These are phyloP conservation scores for Tephrocybe sp. DNA, from an alignment of 768 basidiomycete species.

Conservation along the genomic window DNA sequence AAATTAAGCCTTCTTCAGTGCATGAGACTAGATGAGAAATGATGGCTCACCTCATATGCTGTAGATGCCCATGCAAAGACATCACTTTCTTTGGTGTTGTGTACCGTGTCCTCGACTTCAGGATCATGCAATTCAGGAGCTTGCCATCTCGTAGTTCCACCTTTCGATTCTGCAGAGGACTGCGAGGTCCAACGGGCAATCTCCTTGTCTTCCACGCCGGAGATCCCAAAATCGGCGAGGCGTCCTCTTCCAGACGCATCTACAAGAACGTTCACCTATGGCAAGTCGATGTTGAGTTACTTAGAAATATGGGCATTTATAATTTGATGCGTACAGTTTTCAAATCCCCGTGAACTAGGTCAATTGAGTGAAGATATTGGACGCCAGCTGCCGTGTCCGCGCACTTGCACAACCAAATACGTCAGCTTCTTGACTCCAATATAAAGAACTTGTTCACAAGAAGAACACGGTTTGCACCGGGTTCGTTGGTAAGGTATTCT, in stretches of 20 bases:
- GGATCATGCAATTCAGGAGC: conserved; percentile 25
- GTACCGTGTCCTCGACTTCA: background rate
- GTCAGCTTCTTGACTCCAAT: background rate
- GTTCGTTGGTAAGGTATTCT: conserved; percentile 4
- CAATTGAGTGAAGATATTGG: conserved; percentile 21
- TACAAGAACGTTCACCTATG: conserved; percentile 25
- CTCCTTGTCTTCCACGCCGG: conserved; percentile 19
- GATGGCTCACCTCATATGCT: conserved; percentile 25
- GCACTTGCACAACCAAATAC: background rate
- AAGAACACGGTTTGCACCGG: conserved; percentile 20
- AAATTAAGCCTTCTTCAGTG: background rate
- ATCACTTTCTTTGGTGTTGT: conserved; percentile 23
- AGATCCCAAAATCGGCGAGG: conserved; percentile 28
- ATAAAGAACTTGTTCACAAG: conserved; percentile 28
- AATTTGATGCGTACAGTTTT: conserved; percentile 22
- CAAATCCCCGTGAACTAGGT: conserved; percentile 28
- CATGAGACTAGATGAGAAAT: background rate
- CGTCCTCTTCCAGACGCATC: conserved; percentile 21
- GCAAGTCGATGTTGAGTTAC: conserved; percentile 19
- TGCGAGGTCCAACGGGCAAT: conserved; percentile 16
- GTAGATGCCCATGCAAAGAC: conserved; percentile 28
- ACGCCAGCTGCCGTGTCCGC: conserved; percentile 24
- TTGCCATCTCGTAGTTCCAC: conserved; percentile 25
- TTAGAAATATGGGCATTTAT: background rate
- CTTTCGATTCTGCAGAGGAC: conserved; percentile 11